Base-by-base conservation (phyloP, 805 yeast species). In the Metschnikowia koreensis region DNA sequence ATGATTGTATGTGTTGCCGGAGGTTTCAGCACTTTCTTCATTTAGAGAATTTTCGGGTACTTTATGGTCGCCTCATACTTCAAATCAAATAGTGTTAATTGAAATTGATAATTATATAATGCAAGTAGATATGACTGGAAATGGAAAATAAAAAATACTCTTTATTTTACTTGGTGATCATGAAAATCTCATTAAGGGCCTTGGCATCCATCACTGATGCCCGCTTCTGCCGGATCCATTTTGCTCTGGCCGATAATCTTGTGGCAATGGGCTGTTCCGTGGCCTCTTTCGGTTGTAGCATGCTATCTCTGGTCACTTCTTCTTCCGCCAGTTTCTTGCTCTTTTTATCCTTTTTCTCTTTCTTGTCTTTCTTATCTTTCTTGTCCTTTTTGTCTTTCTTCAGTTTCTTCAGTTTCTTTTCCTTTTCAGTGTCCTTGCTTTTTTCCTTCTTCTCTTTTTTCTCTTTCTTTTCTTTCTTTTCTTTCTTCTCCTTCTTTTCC, bases 171-270 rank as follows among this genome's bases (percentile, higher is more conserved):
- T 76, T 79, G 28, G 86, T 75, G 44, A 91, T 81, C 97, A 93
- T 93, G 65, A 93, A 89, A 52, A 93, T 93, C 69, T 93, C 98
- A 60, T 89, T 90, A 55, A 93, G 77, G 12, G 97, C 91, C 66
- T 89, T 84, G 2, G 87, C 80, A 66, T 93, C 98, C 84, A 87
- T 81, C 0, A 92, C 90, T 1, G 97, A 93, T 10, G 96, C 94
- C 61, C 94, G 80, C 66, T 93, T 93, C 67, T 91, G 96, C 58
- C 80, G 86, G 50, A 93, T 92, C 86, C 90, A 92, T 67, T 82
- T 86, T 22, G 96, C 84, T 66, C 98, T 81, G 4, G 87, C 87
- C 1, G 96, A 67, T 17, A 72, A 60, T 50, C 77, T 64, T 1
- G 72, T 66, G 1, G 76, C 66, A 7, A 72, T 67, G 8, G 28